Evolutionary conservation across 345 rosid species (phyloP), one percentile per base, ranked within the genome.

Genomic region (Gossypium stocksii): DNA sequence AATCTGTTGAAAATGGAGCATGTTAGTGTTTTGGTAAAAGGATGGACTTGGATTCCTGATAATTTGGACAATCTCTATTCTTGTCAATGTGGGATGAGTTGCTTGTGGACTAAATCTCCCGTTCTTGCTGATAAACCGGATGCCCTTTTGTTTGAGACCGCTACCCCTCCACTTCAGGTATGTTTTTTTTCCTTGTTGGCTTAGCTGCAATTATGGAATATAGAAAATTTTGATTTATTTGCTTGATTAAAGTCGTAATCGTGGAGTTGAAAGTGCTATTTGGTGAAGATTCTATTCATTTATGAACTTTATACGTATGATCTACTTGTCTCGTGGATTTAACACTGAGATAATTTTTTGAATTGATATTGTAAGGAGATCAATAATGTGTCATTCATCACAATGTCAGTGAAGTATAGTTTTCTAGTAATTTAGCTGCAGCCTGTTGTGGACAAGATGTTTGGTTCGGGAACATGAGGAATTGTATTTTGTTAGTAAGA

Each of bases 11-110:
- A 86, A 75, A 83, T 88, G 89, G 82, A 76, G 0, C 88, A 91
- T 52, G 98, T 87, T 57, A 87, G 82, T 48, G 87, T 92, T 70
- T 82, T 91, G 89, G 95, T 94, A 29, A 91, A 92, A 79, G 91
- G 97, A 51, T 94, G 98, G 98, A 94, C 97, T 79, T 94, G 98
- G 98, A 80, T 94, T 84, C 98, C 98, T 5, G 94, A 93, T 82
- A 91, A 92, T 87, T 80, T 94, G 89, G 97, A 92, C 63, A 94
- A 89, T 84, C 66, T 92, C 79, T 94, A 92, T 74, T 81, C 89
- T 25, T 94, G 97, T 82, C 79, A 87, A 7, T 92, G 98, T 74
- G 97, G 93, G 70, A 82, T 91, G 89, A 92, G 88, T 76, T 94
- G 98, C 81, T 77, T 91, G 82, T 94, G 98, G 98, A 91, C 98